Evolutionary conservation across 148 eudicot genomes (phyloP).

Genomic region (Chenopodium suecicum): DNA sequence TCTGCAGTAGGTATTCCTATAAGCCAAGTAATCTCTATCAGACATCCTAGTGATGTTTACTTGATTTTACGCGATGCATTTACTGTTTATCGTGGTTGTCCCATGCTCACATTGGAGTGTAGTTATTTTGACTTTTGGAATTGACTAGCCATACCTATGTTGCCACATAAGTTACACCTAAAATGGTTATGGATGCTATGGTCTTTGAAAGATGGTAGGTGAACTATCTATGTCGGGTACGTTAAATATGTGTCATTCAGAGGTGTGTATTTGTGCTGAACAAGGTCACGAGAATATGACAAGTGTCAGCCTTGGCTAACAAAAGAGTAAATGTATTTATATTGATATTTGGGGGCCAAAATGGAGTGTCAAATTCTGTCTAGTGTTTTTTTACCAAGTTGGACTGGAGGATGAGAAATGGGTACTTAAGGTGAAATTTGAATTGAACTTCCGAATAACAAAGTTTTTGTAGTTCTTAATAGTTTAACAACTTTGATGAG

Average conservation of each 20-base stretch:
- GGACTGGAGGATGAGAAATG: neutral
- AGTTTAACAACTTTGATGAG: neutral
- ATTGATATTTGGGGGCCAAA: too few species aligned
- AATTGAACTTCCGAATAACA: neutral
- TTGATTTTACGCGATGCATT: neutral
- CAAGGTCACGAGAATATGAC: too few species aligned
- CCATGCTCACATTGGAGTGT: neutral
- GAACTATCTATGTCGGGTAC: neutral
- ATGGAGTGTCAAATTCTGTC: too few species aligned
- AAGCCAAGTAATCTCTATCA: neutral
- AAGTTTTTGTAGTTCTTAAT: neutral
- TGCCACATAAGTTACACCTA: neutral
- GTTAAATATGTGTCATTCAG: too few species aligned
- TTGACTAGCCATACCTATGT: neutral
- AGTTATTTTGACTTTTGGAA: neutral
- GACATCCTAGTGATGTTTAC: neutral
- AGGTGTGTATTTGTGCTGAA: too few species aligned
- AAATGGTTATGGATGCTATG: constrained; percentile 3
- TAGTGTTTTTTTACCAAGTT: too few species aligned
- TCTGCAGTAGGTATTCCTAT: neutral
- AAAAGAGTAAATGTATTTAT: too few species aligned
- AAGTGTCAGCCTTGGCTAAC: too few species aligned
- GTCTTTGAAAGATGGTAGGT: neutral
- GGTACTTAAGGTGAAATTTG: neutral
- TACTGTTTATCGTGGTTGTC: neutral